phyloP scores from a whole-genome alignment of 2,329 filamentous ascomycete species.

The Xylariaceae sp. region DNA sequence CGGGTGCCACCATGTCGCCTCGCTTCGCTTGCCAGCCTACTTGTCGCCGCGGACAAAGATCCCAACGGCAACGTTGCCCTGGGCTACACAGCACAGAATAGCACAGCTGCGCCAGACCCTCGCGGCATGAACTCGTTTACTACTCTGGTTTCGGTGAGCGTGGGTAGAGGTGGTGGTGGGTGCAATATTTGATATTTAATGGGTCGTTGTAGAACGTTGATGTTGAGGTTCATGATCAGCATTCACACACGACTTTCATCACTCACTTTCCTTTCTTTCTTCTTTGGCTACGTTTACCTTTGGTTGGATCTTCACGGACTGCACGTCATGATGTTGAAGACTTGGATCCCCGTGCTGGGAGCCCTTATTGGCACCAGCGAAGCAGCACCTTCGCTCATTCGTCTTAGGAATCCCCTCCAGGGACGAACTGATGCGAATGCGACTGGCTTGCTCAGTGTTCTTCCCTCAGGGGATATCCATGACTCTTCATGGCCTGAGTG shows the following conservation, averaged over 20 bases:
- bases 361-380: not conserved
- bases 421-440: not conserved
- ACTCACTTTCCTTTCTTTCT: not conserved
- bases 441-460: not conserved
- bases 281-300: not conserved
- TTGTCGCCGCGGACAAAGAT: too few relatives aligned
- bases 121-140: not conserved
- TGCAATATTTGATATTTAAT: not conserved
- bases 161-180: too few relatives aligned
- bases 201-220: not conserved
- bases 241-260: not conserved
- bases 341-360: not conserved
- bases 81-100: too few relatives aligned
- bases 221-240: not conserved
- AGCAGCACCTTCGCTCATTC: not conserved
- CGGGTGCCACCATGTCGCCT: too few relatives aligned
- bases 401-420: not conserved
- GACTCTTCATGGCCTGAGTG: not conserved
- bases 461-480: not conserved
- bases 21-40: too few relatives aligned
- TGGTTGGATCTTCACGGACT: not conserved
- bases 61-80: too few relatives aligned
- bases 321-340: not conserved
- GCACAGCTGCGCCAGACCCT: too few relatives aligned
- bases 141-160: not conserved